A percentile compares a stretch with the other conserved stretches of the same genome.
These are phyloP conservation scores for Sporisorium graminicola DNA, from an alignment of 1,284 basidiomycete species.

Conservation along the genomic window DNA sequence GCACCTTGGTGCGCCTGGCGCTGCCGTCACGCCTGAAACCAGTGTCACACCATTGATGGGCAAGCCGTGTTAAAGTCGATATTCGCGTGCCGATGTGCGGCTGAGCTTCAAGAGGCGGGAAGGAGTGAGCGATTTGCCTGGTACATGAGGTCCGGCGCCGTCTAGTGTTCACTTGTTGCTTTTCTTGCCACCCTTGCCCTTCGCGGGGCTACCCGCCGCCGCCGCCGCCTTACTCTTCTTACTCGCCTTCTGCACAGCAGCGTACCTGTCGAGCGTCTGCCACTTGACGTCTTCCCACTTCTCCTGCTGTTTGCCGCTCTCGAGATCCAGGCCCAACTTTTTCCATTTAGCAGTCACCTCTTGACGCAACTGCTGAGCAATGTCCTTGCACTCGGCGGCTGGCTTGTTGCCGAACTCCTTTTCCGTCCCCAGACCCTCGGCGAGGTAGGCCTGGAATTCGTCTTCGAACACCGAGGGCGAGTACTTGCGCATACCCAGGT, in stretches of 20 bases:
- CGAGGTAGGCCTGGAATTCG: constrained; percentile 66
- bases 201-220: not conserved
- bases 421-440: constrained; percentile 48
- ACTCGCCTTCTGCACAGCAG: constrained; percentile 36
- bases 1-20: not conserved
- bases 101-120: not conserved
- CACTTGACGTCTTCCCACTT: constrained; percentile 48
- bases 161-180: constrained; percentile 21
- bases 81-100: not conserved
- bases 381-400: constrained; percentile 44
- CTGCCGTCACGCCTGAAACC: not conserved
- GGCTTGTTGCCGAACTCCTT: constrained; percentile 60
- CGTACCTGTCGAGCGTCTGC: constrained; percentile 44
- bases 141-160: not conserved
- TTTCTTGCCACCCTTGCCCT: constrained; percentile 36
- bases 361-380: constrained; percentile 29
- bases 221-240: constrained; percentile 19
- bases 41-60: not conserved
- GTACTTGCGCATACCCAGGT: constrained; percentile 62
- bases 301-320: constrained; percentile 30
- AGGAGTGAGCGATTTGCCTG: not conserved
- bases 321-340: constrained; percentile 23
- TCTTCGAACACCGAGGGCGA: constrained; percentile 55
- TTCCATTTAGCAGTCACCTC: constrained; percentile 40
- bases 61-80: no score